phyloP scores from a whole-genome alignment of 345 rosid genomes.

The Trapa incisa region DNA sequence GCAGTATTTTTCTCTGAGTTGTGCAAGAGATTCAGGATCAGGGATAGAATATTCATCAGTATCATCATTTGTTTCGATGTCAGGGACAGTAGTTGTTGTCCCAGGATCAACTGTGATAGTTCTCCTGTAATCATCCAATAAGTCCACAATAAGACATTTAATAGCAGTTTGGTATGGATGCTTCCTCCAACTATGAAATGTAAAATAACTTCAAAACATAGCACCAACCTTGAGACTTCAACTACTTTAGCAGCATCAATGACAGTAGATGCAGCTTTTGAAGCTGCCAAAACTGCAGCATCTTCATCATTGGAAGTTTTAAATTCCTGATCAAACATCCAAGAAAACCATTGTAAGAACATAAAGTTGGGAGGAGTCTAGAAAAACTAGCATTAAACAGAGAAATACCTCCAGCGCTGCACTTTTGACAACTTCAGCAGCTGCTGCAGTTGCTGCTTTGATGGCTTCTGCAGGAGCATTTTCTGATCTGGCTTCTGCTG shows the following conservation, averaged over 20 bases:
- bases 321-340: slow-evolving; percentile 53
- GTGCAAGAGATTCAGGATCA: slow-evolving; percentile 54
- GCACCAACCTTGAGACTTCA: slow-evolving; percentile 69
- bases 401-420: slow-evolving; percentile 70
- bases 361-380: slow-evolving; percentile 7
- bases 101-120: slow-evolving; percentile 22
- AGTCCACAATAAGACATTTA: neutral
- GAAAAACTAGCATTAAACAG: slow-evolving; percentile 2
- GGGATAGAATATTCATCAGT: slow-evolving; percentile 55
- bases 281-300: slow-evolving; percentile 83
- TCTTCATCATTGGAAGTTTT: slow-evolving; percentile 60
- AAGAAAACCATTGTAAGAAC: slow-evolving; percentile 1
- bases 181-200: neutral
- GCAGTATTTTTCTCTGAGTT: slow-evolving; percentile 82
- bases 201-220: slow-evolving; percentile 11
- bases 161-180: too few species aligned
- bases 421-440: slow-evolving; percentile 92
- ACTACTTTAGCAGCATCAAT: slow-evolving; percentile 73
- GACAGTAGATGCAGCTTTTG: slow-evolving; percentile 79
- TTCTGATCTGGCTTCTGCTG: slow-evolving; percentile 88
- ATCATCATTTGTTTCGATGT: slow-evolving; percentile 33
- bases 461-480: slow-evolving; percentile 76
- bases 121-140: slow-evolving; percentile 48
- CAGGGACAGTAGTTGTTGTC: slow-evolving; percentile 20
- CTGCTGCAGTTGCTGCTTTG: slow-evolving; percentile 86